These are phyloP conservation scores for Penicillium sp. DNA, from an alignment of 2,329 filamentous ascomycete species.

Conservation along the genomic window DNA sequence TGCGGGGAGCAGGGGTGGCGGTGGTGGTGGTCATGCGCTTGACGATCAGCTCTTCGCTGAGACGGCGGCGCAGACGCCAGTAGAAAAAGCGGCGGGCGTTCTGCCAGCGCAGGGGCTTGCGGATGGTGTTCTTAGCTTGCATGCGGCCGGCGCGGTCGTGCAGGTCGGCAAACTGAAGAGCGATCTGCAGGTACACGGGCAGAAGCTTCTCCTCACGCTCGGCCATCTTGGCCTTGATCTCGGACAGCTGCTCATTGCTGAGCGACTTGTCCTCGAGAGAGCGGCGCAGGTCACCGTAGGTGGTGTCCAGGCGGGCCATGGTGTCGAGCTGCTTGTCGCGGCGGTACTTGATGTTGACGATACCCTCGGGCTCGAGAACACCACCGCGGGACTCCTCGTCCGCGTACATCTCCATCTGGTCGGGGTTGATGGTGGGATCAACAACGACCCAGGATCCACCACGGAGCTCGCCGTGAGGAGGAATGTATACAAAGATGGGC, in stretches of 20 bases:
- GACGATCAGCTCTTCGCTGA: conserved; percentile 96
- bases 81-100: conserved; percentile 97
- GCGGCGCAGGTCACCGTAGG: conserved; percentile 80
- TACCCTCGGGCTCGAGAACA: conserved; percentile 96
- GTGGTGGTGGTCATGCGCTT: conserved; percentile 69
- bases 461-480: conserved; percentile 91
- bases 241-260: conserved; percentile 69
- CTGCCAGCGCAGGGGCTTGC: conserved; percentile 77
- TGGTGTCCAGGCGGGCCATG: conserved; percentile 88
- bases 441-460: conserved; percentile 99
- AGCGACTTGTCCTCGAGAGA: conserved; percentile 67
- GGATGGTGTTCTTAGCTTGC: conserved; percentile 95
- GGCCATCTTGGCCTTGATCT: conserved; percentile 80
- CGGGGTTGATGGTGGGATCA: conserved; percentile 95
- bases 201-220: conserved; percentile 83
- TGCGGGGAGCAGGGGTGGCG: conserved; percentile 36
- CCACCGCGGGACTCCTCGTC: conserved; percentile 92
- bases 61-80: conserved; percentile 94
- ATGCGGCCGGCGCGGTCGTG: conserved; percentile 97
- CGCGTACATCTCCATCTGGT: conserved; percentile 99
- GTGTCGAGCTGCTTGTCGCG: conserved; percentile 96
- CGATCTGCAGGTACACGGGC: conserved; percentile 91
- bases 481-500: conserved; percentile 98
- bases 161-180: conserved; percentile 93
- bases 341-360: conserved; percentile 97